Percentiles rank a stretch among this genome's conserved stretches.
These are phyloP conservation scores for Allantophomopsis lycopodina DNA, from an alignment of 2,329 filamentous ascomycete species.

Conservation along the genomic window DNA sequence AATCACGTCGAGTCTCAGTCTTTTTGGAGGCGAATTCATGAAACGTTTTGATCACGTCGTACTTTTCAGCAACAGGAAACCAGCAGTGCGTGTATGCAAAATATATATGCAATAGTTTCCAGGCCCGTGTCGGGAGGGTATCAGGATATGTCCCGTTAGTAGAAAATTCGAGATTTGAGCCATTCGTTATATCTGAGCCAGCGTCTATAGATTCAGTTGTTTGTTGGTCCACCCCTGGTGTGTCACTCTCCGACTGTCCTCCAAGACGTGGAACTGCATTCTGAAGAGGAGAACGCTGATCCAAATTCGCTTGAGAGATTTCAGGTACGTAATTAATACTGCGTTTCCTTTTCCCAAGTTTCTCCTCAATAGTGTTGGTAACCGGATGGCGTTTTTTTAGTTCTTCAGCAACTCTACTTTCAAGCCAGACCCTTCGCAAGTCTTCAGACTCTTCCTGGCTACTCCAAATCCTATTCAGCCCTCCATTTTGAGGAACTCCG, in stretches of 20 bases:
- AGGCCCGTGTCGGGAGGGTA: slow-evolving; percentile 16
- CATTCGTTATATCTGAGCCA: neutral
- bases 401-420: slow-evolving; percentile 16
- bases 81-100: slow-evolving; percentile 65
- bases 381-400: slow-evolving; percentile 16
- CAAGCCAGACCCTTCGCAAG: slow-evolving; percentile 16
- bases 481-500: neutral
- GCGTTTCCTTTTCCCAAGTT: slow-evolving; percentile 9
- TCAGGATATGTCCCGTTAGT: slow-evolving; percentile 1
- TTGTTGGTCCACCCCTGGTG: neutral
- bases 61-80: slow-evolving; percentile 61
- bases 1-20: slow-evolving; percentile 6
- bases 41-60: slow-evolving; percentile 21
- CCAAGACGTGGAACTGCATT: neutral
- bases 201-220: neutral
- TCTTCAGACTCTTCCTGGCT: slow-evolving; percentile 13
- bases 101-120: slow-evolving; percentile 52
- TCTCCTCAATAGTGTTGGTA: slow-evolving; percentile 10
- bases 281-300: neutral
- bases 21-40: slow-evolving; percentile 16
- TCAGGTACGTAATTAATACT: slow-evolving; percentile 6
- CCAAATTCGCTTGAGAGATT: slow-evolving; percentile 2
- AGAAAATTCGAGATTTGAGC: neutral
- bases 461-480: slow-evolving; percentile 12
- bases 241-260: neutral